Percentiles rank a stretch among this genome's conserved stretches.
phyloP scores from a whole-genome alignment of 2,329 filamentous ascomycete genomes.

The Dactylellina drechsleri region DNA sequence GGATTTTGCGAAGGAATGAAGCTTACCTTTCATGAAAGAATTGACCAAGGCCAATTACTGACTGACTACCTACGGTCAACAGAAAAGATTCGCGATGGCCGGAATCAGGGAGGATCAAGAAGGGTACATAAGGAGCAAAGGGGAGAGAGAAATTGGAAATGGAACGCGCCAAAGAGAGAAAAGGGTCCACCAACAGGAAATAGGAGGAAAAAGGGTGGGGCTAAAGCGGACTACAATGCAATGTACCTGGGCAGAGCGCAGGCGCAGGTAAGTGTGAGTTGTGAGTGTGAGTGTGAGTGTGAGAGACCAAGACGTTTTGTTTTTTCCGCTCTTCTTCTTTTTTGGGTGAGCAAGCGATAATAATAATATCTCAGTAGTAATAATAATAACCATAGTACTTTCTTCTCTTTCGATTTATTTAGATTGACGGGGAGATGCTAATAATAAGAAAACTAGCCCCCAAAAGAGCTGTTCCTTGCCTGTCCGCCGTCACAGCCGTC shows the following conservation, averaged over 20 bases:
- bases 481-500: too few relatives aligned
- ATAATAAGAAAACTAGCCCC: slow-evolving; percentile 6
- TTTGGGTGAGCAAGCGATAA: background rate
- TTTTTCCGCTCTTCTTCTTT: slow-evolving; percentile 4
- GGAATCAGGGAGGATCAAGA: slow-evolving; percentile 44
- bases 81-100: slow-evolving; percentile 48
- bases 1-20: too few relatives aligned
- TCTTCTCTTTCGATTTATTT: background rate
- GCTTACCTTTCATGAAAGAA: slow-evolving; percentile 54
- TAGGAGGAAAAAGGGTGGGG: slow-evolving; percentile 37
- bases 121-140: slow-evolving; percentile 48
- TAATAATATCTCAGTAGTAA: background rate
- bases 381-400: slow-evolving; percentile 5
- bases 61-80: slow-evolving; percentile 39
- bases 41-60: slow-evolving; percentile 49
- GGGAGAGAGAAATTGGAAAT: slow-evolving; percentile 10
- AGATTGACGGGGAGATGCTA: background rate
- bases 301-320: slow-evolving; percentile 41
- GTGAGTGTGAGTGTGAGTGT: too few relatives aligned
- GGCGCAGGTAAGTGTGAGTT: too few relatives aligned
- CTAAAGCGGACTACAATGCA: background rate
- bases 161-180: slow-evolving; percentile 13
- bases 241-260: too few relatives aligned
- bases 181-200: slow-evolving; percentile 25
- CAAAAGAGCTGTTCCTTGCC: too few relatives aligned